Evolutionary conservation across 192 early-diverging fungal genomes (phyloP).

Genomic region (Coemansia sp.): DNA sequence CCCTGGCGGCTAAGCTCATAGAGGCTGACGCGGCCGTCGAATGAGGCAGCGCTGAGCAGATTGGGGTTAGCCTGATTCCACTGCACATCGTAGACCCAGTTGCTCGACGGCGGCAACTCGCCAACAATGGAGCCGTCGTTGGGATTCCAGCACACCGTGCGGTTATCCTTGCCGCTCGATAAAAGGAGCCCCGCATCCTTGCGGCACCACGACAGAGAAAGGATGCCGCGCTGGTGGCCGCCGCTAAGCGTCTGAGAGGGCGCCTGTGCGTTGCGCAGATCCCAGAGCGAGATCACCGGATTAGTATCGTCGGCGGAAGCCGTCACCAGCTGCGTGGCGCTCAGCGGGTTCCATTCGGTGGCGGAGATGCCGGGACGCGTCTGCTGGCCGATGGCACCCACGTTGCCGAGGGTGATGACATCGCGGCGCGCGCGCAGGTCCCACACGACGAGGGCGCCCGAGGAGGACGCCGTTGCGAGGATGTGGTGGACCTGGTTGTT

Average conservation of each 20-base stretch:
- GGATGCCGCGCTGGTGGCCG: constrained; percentile 81
- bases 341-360: constrained; percentile 90
- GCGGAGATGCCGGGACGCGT: constrained; percentile 61
- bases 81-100: constrained; percentile 97
- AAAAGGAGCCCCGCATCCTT: constrained; percentile 92
- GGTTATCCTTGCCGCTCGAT: constrained; percentile 94
- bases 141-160: constrained; percentile 94
- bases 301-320: constrained; percentile 90
- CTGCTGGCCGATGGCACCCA: constrained; percentile 44
- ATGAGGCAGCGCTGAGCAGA: constrained; percentile 81
- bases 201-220: constrained; percentile 93
- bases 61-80: constrained; percentile 97
- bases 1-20: constrained; percentile 64
- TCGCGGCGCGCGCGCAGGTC: constrained; percentile 89
- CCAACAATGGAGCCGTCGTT: constrained; percentile 79
- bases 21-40: constrained; percentile 91
- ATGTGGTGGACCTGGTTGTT: constrained; percentile 93
- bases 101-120: constrained; percentile 79
- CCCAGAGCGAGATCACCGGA: constrained; percentile 91
- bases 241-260: constrained; percentile 83
- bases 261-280: constrained; percentile 92
- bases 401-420: constrained; percentile 71
- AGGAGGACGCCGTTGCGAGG: constrained; percentile 86
- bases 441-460: constrained; percentile 95
- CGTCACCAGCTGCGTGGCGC: constrained; percentile 92